Percentiles rank a stretch among this genome's conserved stretches.
Conservation (phyloP, 108 stramenopile genomes). For the Nitzschia sp. region DNA sequence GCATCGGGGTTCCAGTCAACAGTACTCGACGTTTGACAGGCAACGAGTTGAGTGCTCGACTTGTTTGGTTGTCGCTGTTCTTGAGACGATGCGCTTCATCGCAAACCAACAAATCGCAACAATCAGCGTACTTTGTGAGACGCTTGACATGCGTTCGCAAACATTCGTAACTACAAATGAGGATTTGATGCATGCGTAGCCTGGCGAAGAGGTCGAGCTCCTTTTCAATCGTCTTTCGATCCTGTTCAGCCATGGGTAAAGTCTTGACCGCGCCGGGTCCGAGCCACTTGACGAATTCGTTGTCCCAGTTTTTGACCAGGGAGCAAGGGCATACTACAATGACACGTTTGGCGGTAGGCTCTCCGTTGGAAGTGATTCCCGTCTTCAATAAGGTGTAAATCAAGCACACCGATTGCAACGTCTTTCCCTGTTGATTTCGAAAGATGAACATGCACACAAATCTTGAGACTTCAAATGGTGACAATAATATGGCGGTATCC, state of each 20-base stretch:
- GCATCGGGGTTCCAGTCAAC: slow-evolving; percentile 96
- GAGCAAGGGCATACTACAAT: slow-evolving; percentile 97
- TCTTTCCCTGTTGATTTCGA: slow-evolving; percentile 68
- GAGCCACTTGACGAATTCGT: slow-evolving; percentile 98
- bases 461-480: background rate
- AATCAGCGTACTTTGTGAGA: slow-evolving; percentile 71
- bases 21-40: slow-evolving; percentile 89
- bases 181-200: slow-evolving; percentile 80
- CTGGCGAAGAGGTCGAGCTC: slow-evolving; percentile 80
- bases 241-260: slow-evolving; percentile 85
- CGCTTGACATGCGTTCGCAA: slow-evolving; percentile 87
- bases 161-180: slow-evolving; percentile 95
- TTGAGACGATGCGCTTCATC: slow-evolving; percentile 99
- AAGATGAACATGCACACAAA: background rate
- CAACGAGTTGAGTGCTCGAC: slow-evolving; percentile 81
- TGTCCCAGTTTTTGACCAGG: slow-evolving; percentile 98
- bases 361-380: slow-evolving; percentile 75
- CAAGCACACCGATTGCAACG: slow-evolving; percentile 90
- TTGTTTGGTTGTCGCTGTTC: slow-evolving; percentile 95
- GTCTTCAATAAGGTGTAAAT: slow-evolving; percentile 96
- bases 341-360: slow-evolving; percentile 84
- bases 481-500: background rate
- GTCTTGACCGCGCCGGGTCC: slow-evolving; percentile 77
- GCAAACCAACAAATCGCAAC: slow-evolving; percentile 95
- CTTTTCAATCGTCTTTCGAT: slow-evolving; percentile 82